These are phyloP conservation scores for Hanseniaspora nectarophila DNA, from an alignment of 805 yeast genomes.

Conservation along the genomic window DNA sequence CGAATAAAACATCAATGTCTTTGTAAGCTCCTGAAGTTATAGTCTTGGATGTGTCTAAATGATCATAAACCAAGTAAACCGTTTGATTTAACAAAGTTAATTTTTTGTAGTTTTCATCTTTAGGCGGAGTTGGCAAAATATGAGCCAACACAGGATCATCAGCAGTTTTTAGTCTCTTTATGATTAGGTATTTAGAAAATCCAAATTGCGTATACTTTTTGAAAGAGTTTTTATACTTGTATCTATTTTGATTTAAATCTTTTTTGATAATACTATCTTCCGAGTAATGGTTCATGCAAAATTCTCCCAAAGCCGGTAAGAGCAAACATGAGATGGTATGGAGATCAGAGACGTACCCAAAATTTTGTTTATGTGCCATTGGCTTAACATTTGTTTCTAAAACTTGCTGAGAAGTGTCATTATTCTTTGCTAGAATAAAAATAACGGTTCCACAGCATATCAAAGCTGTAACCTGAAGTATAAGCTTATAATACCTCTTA, in stretches of 20 bases:
- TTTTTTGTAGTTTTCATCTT: conserved; percentile 1
- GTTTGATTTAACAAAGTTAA: not conserved
- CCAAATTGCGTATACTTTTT: conserved; percentile 11
- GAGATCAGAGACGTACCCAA: not conserved
- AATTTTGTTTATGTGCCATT: not conserved
- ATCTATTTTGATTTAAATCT: conserved; percentile 4
- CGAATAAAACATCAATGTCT: conserved; percentile 60
- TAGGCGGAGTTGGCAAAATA: not conserved
- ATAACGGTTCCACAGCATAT: not conserved
- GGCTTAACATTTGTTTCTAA: conserved; percentile 4
- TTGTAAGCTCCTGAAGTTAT: conserved; percentile 25
- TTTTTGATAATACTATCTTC: not conserved
- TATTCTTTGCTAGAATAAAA: not conserved
- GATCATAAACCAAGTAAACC: not conserved
- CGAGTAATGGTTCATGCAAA: conserved; percentile 2
- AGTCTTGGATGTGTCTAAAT: not conserved
- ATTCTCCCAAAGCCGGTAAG: conserved; percentile 1
- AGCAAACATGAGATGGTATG: conserved; percentile 6
- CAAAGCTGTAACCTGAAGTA: not conserved
- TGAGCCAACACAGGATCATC: conserved; percentile 4
- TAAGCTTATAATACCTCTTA: not conserved
- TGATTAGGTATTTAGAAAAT: not conserved
- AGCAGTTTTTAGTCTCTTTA: not conserved
- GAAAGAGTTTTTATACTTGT: conserved; percentile 4
- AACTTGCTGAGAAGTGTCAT: not conserved